Evolutionary conservation across 176 grass and related monocot genomes (phyloP).

Genomic region (Pontederia crassipes): DNA sequence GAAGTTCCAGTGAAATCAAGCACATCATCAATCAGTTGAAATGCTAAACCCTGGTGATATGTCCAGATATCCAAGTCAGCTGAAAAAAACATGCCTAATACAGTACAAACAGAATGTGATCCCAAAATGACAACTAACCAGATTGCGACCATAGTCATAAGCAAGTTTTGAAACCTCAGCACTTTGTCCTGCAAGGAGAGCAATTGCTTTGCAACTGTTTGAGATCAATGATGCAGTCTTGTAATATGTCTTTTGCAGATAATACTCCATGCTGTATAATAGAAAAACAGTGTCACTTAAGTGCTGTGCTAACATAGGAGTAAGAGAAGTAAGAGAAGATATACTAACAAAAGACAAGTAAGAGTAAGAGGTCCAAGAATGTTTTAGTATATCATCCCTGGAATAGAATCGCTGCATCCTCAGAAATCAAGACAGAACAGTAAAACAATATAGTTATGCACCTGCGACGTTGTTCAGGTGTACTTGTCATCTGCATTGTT

Average conservation of each 20-base stretch:
- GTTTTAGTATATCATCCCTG: too few relatives aligned
- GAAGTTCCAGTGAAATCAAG: constrained; percentile 95
- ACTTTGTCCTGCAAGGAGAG: constrained; percentile 87
- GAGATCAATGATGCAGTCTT: constrained; percentile 97
- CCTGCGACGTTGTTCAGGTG: constrained; percentile 72
- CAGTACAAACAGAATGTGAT: neutral
- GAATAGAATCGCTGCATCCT: neutral
- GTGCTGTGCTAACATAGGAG: constrained; percentile 20
- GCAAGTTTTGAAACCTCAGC: constrained; percentile 77
- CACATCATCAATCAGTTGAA: constrained; percentile 88
- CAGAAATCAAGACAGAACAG: constrained; percentile 5
- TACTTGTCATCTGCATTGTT: constrained; percentile 91
- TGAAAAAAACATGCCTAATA: neutral
- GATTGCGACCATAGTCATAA: constrained; percentile 88
- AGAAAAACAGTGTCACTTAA: neutral
- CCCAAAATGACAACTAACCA: constrained; percentile 38
- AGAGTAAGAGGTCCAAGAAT: too few relatives aligned
- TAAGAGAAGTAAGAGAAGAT: neutral
- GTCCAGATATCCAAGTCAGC: neutral
- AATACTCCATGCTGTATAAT: constrained; percentile 91
- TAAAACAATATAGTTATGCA: constrained; percentile 21
- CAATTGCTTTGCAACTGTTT: constrained; percentile 91
- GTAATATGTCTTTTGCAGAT: constrained; percentile 94
- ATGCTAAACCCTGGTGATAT: constrained; percentile 71
- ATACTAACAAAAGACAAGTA: neutral